Percentiles rank a stretch among this genome's conserved stretches.
These are phyloP conservation scores for Leccinum fallax DNA, from an alignment of 1,284 basidiomycete species.

Conservation along the genomic window DNA sequence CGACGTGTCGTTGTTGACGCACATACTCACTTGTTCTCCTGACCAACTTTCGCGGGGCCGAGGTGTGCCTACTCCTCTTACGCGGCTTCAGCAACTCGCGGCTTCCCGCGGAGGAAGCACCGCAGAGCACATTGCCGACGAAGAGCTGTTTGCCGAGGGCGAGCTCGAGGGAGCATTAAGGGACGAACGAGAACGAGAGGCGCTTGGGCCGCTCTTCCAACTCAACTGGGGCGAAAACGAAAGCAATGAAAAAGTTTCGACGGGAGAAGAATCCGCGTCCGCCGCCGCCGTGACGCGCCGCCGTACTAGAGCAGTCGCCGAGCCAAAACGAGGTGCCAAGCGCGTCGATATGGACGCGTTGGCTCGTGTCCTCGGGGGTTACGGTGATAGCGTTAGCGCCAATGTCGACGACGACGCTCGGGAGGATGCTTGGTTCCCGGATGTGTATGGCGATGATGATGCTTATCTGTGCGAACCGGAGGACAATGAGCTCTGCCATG, in stretches of 20 bases:
- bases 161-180: constrained; percentile 47
- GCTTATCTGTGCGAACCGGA: constrained; percentile 11
- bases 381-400: constrained; percentile 8
- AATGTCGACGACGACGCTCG: constrained; percentile 1
- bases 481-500: neutral
- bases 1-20: constrained; percentile 38
- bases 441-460: constrained; percentile 7
- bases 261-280: neutral
- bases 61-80: constrained; percentile 39
- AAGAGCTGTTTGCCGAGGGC: constrained; percentile 47
- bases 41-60: constrained; percentile 21
- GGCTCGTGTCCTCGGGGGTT: constrained; percentile 32
- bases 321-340: constrained; percentile 32
- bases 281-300: neutral
- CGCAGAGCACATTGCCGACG: constrained; percentile 38
- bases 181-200: constrained; percentile 37
- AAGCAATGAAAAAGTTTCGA: neutral
- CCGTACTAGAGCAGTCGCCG: constrained; percentile 6
- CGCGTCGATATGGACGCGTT: constrained; percentile 43
- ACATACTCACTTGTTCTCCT: constrained; percentile 54
- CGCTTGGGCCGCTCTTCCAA: constrained; percentile 34
- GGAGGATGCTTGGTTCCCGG: constrained; percentile 11
- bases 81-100: constrained; percentile 63
- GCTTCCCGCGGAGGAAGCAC: constrained; percentile 51
- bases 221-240: constrained; percentile 38